phyloP scores from a whole-genome alignment of 805 yeast species.

The Kuraishia floccosa region DNA sequence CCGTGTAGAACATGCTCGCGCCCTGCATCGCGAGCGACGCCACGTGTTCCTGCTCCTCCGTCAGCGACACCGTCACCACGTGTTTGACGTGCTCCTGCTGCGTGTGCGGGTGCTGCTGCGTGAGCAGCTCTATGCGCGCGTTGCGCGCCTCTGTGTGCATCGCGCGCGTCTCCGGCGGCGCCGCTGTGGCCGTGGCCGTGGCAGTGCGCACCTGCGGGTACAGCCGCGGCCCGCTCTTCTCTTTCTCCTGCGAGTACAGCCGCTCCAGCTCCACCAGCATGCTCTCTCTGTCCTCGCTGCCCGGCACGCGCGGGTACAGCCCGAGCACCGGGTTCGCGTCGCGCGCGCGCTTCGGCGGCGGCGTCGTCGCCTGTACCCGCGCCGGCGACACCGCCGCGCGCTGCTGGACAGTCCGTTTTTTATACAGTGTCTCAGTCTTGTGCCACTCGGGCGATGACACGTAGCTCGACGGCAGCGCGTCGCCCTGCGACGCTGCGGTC shows the following conservation, averaged over 20 bases:
- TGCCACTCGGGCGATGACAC: constrained; percentile 2
- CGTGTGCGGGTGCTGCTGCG: background rate
- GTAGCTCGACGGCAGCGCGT: background rate
- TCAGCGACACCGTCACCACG: constrained; percentile 5
- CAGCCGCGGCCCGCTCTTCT: no score
- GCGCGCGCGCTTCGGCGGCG: no score
- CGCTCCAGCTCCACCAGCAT: no score
- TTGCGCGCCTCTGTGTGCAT: background rate
- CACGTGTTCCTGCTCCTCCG: constrained; percentile 32
- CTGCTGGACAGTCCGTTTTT: background rate
- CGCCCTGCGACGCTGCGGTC: background rate
- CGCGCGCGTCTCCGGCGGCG: no score
- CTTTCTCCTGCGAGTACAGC: no score
- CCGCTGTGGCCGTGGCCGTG: no score
- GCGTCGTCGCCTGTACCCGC: no score
- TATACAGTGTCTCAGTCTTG: background rate
- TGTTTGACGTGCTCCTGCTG: constrained; percentile 1
- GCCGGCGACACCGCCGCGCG: no score
- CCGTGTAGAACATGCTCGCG: constrained; percentile 60
- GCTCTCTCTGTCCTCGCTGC: no score
- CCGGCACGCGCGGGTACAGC: no score
- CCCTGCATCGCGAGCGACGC: constrained; percentile 36
- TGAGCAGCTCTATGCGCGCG: constrained; percentile 2
- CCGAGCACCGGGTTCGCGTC: no score
- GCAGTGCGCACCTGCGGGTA: no score